Base-by-base conservation (phyloP, 208 protist genomes). In the Acanthamoeba rhysodes region DNA sequence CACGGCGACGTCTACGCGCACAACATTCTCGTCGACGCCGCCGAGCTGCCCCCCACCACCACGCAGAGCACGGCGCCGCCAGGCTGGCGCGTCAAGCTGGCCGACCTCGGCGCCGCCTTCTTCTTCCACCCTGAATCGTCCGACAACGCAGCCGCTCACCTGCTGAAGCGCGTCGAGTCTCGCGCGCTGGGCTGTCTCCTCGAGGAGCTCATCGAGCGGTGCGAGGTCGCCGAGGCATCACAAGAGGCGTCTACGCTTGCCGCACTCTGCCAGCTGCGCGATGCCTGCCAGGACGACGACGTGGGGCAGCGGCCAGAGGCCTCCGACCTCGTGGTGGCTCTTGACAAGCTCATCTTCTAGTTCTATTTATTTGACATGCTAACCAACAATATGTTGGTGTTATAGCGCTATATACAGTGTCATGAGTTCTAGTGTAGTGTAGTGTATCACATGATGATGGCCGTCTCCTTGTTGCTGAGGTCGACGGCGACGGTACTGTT, bases 131-230 rank as follows among this genome's bases (percentile, higher is more conserved):
- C 74, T 18, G 10, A 34, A 5, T 16, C 7, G 8, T 9, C 50
- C 6, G 74, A 84, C 20, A 27, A 84, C 24, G n/a, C 45, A 37
- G 74, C 4, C 74, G 0, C 27, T 48, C 45, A 48, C 10, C 12
- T 84, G 74, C 74, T 84, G 6, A 84, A 84, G 37, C 74, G 74
- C 41, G 29, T 84, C 18, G 74, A 84, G 74, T 84, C 41, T n/a
- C 74, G 74, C 41, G 74, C 74, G 29, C 74, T 84, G 3, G 74
- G 74, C 7, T 84, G 74, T 24, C 74, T 84, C 7, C 37, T 84
- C 32, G 74, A 84, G 41, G 74, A 84, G 74, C 74, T 84, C 32
- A 27, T 84, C 45, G 74, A 84, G 45, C 74, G 74, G 14, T 84
- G 74, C 74, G 37, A 0, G 9, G 37, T 16, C 74, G 9, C 0